These are phyloP conservation scores for Sporisorium reilianum DNA, from an alignment of 1,284 basidiomycete species.

Conservation along the genomic window DNA sequence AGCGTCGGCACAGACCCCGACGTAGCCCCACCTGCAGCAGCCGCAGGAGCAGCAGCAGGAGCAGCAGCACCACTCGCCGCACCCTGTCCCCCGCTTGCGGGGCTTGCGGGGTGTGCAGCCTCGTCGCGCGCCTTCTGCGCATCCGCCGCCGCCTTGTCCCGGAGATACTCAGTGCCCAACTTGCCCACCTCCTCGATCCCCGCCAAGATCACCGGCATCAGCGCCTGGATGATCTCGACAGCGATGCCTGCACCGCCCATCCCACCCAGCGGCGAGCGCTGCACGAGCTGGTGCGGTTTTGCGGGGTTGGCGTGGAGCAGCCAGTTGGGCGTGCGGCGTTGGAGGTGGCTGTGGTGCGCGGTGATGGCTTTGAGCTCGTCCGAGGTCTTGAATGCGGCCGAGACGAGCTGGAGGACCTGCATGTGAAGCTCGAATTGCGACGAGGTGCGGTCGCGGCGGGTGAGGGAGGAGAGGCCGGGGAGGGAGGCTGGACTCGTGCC, in stretches of 20 bases:
- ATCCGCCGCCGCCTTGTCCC: not conserved
- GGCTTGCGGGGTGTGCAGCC: not conserved
- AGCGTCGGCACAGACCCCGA: not conserved
- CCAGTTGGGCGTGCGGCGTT: not conserved
- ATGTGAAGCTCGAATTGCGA: not conserved
- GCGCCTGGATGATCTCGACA: not conserved
- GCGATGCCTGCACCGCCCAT: not conserved
- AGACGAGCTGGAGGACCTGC: not conserved
- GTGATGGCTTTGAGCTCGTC: not conserved
- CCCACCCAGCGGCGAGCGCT: not conserved
- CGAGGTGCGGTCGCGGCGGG: not conserved
- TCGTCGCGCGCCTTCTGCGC: not conserved
- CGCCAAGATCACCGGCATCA: slow-evolving; percentile 9
- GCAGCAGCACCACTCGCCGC: not conserved
- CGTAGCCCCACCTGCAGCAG: not conserved
- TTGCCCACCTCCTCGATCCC: slow-evolving; percentile 12
- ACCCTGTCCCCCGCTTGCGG: not conserved
- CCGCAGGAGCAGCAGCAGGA: not conserved
- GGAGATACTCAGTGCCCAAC: not conserved
- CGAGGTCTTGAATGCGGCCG: not conserved
- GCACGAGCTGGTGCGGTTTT: not conserved
- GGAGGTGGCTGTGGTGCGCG: not conserved
- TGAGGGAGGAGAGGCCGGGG: not conserved
- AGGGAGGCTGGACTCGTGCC: not conserved
- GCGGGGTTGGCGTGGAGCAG: not conserved